Base-by-base conservation (phyloP, 345 rosid genomes). In the Aethionema arabicum region DNA sequence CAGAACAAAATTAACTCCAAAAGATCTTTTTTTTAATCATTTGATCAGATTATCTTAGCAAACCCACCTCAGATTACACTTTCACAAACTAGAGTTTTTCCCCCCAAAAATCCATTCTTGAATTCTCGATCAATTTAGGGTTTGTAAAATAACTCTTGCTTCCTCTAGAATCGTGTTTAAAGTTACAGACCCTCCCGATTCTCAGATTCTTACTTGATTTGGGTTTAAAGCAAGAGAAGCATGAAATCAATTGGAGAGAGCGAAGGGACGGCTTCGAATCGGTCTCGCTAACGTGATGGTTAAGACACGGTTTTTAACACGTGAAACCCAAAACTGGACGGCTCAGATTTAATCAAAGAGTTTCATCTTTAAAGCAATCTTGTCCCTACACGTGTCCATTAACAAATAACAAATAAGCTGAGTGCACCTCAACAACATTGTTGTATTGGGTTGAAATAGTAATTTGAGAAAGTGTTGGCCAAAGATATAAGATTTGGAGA, bases 161-260 rank as follows among this genome's bases (percentile, higher is more conserved):
- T 42, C 29, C 21, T 32, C 8, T 3, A 41, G 1, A 16, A 32
- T 6, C 42, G 6, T 32, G 35, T 15, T 1, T 33, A n/a, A 15
- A 38, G 13, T 9, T 2, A n/a, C n/a, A n/a, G n/a, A n/a, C n/a
- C 30, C n/a, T 41, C 39, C 52, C 4, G 45, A 49, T 49, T 57
- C 37, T 52, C 13, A 14, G 55, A 52, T 60, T 60, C 67, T 68
- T 47, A 29, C 72, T 52, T 68, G 55, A 68, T 36, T 53, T 13
- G 4, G 61, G 61, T 55, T 68, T 68, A 49, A 39, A 0, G 56
- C n/a, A 46, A 32, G 29, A 32, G 43, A 63, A 42, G 59, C 61
- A 64, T n/a, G 39, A 53, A n/a, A 14, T 33, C 36, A 5, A 44
- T 21, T 31, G 59, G 51, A 68, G 43, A 59, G 45, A 58, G 59